These are phyloP conservation scores for Talaromyces sp. DNA, from an alignment of 2,329 filamentous ascomycete genomes.

Conservation along the genomic window DNA sequence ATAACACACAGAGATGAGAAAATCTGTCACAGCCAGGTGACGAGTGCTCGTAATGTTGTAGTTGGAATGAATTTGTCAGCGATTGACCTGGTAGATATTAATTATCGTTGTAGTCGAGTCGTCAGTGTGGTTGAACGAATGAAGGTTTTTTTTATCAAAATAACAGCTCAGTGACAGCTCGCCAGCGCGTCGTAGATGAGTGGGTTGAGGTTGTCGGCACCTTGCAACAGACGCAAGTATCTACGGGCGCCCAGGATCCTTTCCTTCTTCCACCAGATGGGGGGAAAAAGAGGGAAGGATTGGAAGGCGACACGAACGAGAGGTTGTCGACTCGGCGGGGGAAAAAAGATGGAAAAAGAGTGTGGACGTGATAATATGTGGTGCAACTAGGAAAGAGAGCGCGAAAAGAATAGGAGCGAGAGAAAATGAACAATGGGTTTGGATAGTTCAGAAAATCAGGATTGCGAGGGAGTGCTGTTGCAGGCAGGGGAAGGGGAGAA, in stretches of 20 bases:
- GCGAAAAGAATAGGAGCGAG: slow-evolving; percentile 15
- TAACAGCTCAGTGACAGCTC: slow-evolving; percentile 16
- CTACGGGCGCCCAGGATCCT: not conserved
- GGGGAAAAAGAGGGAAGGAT: slow-evolving; percentile 27
- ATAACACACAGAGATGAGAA: not conserved
- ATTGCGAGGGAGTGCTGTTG: not conserved
- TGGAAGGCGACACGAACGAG: slow-evolving; percentile 17
- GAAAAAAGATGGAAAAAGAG: slow-evolving; percentile 24
- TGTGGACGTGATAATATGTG: slow-evolving; percentile 20
- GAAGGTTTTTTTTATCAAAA: slow-evolving; percentile 18
- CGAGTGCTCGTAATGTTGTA: not conserved
- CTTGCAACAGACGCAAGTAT: slow-evolving; percentile 9
- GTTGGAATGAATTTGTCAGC: slow-evolving; percentile 7
- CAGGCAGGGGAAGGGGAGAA: slow-evolving; percentile 24
- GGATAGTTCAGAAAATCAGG: slow-evolving; percentile 18
- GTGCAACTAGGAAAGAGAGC: slow-evolving; percentile 20
- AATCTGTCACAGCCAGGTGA: slow-evolving; percentile 17
- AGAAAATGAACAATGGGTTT: slow-evolving; percentile 23
- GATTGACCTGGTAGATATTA: not conserved
- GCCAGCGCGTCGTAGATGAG: slow-evolving; percentile 6
- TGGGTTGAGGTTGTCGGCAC: not conserved
- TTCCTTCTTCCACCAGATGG: slow-evolving; percentile 27
- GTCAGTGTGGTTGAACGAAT: slow-evolving; percentile 23
- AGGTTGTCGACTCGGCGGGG: not conserved
- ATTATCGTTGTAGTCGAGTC: slow-evolving; percentile 11